Conservation (phyloP, 192 early-diverging fungal genomes). For the Backusella sp. region DNA sequence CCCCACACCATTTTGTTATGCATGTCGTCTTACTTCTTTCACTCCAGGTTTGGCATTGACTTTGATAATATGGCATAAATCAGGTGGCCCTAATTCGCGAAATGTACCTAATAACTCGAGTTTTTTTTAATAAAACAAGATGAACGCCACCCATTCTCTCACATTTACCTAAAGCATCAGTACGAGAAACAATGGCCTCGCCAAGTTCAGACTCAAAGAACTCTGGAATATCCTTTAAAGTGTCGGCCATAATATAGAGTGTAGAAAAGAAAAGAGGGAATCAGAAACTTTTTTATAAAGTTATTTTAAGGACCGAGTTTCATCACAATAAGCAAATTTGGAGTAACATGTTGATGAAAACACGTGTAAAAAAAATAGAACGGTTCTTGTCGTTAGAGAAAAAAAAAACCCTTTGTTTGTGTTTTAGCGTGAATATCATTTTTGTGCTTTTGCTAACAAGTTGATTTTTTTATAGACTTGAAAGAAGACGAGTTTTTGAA, state of each 20-base stretch:
- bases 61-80: slow-evolving; percentile 96
- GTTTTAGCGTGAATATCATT: not conserved
- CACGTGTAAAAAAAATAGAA: not conserved
- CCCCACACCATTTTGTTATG: not conserved
- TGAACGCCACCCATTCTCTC: not conserved
- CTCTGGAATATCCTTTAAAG: slow-evolving; percentile 88
- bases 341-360: not conserved
- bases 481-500: too few species aligned
- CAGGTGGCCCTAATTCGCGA: slow-evolving; percentile 95
- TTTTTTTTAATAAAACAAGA: not conserved
- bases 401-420: not conserved
- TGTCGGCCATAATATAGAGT: slow-evolving; percentile 42
- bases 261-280: not conserved
- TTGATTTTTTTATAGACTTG: too few species aligned
- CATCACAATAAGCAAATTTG: not conserved
- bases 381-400: not conserved
- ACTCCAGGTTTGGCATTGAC: slow-evolving; percentile 76
- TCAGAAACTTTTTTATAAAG: not conserved
- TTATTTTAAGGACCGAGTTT: not conserved
- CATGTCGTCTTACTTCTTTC: slow-evolving; percentile 61
- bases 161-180: slow-evolving; percentile 83
- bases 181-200: slow-evolving; percentile 83
- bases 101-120: slow-evolving; percentile 60
- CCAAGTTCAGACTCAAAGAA: slow-evolving; percentile 94
- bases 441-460: too few species aligned